Evolutionary conservation across 805 yeast genomes (phyloP).

Genomic region (Komagataella populi): DNA sequence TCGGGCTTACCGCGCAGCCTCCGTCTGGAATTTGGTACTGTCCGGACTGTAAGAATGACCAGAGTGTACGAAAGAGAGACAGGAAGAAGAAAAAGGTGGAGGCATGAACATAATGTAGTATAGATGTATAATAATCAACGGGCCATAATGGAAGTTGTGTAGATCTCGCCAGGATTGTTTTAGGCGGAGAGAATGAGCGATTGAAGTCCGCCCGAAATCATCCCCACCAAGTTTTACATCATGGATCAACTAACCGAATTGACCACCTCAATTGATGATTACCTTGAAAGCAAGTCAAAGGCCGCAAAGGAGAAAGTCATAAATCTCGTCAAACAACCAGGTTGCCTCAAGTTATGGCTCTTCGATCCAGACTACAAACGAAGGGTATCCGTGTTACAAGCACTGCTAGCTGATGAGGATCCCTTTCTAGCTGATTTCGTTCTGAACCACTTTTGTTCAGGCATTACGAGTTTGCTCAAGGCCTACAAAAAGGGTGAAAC

Average conservation of each 20-base stretch:
- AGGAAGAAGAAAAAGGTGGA: neutral
- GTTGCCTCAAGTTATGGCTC: neutral
- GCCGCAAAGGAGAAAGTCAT: neutral
- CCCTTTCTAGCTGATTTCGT: neutral
- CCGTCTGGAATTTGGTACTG: conserved; percentile 97
- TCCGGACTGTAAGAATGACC: conserved; percentile 55
- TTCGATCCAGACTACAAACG: neutral
- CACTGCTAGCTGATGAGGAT: neutral
- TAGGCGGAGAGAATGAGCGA: neutral
- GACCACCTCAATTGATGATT: neutral
- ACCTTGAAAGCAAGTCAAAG: neutral
- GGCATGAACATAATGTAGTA: neutral
- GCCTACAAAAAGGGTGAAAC: neutral
- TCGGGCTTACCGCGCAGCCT: conserved; percentile 73
- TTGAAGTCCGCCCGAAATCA: neutral
- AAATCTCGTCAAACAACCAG: neutral
- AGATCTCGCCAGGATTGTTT: neutral
- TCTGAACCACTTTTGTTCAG: neutral
- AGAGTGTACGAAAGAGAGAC: neutral
- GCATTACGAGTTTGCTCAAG: neutral
- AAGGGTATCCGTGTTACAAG: neutral
- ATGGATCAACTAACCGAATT: neutral
- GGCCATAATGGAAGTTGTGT: no score
- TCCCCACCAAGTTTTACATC: neutral
- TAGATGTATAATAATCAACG: neutral